phyloP scores from a whole-genome alignment of 345 rosid species.

The Boechera stricta region DNA sequence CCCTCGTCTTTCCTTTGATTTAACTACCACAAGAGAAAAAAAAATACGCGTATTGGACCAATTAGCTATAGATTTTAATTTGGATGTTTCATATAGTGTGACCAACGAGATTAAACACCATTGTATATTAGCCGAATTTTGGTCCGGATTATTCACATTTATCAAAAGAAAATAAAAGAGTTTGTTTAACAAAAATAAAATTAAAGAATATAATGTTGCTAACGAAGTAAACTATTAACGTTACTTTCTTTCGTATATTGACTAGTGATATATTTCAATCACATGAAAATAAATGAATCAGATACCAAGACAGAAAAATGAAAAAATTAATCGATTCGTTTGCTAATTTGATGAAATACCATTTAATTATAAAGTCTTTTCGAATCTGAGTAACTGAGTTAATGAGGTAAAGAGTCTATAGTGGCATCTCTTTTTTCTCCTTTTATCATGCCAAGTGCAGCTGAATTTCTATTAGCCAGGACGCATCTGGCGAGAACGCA shows the following conservation, averaged over 20 bases:
- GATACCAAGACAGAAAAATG: conserved; percentile 13
- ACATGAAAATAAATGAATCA: conserved; percentile 4
- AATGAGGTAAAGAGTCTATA: not conserved
- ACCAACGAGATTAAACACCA: no score
- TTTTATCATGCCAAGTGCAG: conserved; percentile 14
- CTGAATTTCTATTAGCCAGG: not conserved
- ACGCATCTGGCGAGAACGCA: not conserved
- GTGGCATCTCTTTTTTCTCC: not conserved
- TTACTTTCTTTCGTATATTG: not conserved
- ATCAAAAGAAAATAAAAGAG: no score
- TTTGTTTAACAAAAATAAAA: no score
- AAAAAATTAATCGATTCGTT: not conserved
- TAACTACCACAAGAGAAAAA: not conserved
- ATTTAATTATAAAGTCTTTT: not conserved
- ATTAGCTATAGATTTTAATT: no score
- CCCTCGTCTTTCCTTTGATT: no score
- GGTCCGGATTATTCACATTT: no score
- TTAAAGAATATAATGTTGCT: not conserved
- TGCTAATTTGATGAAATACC: not conserved
- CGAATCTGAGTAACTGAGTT: not conserved
- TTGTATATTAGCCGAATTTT: no score
- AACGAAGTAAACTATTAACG: not conserved
- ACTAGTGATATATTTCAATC: conserved; percentile 4
- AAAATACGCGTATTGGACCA: no score
- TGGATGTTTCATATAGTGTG: no score